Conservation (phyloP, 2,329 filamentous ascomycete genomes). For the Sarocladium strictum region DNA sequence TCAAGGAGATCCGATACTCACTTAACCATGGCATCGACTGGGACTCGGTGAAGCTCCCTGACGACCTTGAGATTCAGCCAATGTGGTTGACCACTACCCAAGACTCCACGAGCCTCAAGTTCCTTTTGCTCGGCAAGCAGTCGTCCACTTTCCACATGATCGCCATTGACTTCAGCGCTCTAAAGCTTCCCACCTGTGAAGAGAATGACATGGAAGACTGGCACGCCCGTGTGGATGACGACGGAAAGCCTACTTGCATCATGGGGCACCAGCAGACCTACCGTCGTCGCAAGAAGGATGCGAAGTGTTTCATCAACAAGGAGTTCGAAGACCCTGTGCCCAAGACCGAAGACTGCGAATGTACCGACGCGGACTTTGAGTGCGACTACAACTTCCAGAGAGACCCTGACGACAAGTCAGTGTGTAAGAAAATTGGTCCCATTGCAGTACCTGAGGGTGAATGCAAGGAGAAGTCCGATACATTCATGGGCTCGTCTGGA, state of each 20-base stretch:
- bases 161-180: conserved; percentile 74
- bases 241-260: conserved; percentile 78
- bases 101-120: conserved; percentile 90
- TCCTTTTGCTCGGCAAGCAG: conserved; percentile 62
- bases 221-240: conserved; percentile 74
- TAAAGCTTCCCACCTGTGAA: conserved; percentile 75
- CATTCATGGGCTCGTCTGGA: conserved; percentile 79
- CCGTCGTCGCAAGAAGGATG: conserved; percentile 75
- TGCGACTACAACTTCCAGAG: conserved; percentile 89
- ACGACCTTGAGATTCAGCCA: conserved; percentile 62
- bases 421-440: conserved; percentile 61
- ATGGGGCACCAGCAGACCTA: conserved; percentile 96
- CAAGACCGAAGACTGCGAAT: conserved; percentile 70
- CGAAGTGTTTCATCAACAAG: conserved; percentile 75
- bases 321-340: conserved; percentile 75
- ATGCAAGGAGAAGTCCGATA: conserved; percentile 62
- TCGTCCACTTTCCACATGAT: conserved; percentile 53
- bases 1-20: conserved; percentile 64
- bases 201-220: conserved; percentile 79
- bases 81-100: conserved; percentile 77
- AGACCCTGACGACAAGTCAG: conserved; percentile 54
- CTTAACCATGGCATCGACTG: conserved; percentile 85
- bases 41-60: conserved; percentile 63
- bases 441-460: conserved; percentile 63
- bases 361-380: conserved; percentile 81